Conservation (phyloP, 2,329 filamentous ascomycete genomes). For the Metarhizium album region DNA sequence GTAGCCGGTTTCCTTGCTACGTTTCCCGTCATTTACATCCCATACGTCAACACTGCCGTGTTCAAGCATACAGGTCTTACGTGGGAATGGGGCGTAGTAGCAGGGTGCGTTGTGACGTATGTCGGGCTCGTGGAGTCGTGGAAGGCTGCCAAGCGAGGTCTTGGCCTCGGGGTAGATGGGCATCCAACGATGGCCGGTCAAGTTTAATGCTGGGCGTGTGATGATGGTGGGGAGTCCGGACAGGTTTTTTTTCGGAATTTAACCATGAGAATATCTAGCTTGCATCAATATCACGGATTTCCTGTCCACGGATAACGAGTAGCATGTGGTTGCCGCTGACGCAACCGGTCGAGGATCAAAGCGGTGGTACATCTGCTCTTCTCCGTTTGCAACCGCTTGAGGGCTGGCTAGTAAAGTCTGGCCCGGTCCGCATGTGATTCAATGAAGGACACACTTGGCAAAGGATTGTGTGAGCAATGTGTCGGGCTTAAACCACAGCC, state of each 20-base stretch:
- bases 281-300: constrained; percentile 18
- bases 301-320: no score
- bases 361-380: no score
- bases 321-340: no score
- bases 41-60: constrained; percentile 52
- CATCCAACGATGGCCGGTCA: constrained; percentile 4
- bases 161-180: constrained; percentile 23
- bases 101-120: constrained; percentile 47
- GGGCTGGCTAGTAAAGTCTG: no score
- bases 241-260: constrained; percentile 23
- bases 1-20: constrained; percentile 48
- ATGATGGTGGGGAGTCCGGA: constrained; percentile 10
- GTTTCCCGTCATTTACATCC: constrained; percentile 57
- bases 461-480: no score
- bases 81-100: constrained; percentile 65
- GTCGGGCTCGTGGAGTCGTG: constrained; percentile 54
- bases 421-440: no score
- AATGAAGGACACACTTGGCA: no score
- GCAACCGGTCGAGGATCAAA: no score
- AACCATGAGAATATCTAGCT: constrained; percentile 13
- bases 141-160: constrained; percentile 55
- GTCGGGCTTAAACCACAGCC: no score
- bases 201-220: constrained; percentile 4
- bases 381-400: no score
- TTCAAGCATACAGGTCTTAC: constrained; percentile 59